Evolutionary conservation across 1,284 basidiomycete species (phyloP), one percentile per base, ranked within the genome.

Genomic region (Pulchroboletus neoregius): DNA sequence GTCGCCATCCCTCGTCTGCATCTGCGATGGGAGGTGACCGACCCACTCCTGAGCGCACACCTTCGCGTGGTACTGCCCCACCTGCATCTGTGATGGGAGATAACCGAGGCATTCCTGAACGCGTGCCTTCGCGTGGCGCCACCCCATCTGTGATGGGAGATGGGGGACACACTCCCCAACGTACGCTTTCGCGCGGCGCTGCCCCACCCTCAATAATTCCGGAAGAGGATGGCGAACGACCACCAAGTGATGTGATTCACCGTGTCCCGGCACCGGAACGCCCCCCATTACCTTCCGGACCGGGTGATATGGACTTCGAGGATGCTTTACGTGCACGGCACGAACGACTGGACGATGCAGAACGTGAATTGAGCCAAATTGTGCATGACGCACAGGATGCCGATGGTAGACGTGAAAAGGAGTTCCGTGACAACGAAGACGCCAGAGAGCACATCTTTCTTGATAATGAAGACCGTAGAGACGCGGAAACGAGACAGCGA

Each of bases 381-480:
- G 67, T 71, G 7, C 68, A 71, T 10, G 70, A 71, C 1, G 73
- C 79, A 0, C 70, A 75, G 36, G 74, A 78, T 38, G 76, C 75
- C 2, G 86, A 89, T 57, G 71, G 76, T 32, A 69, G 67, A 40
- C 75, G 84, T 10, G 84, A 88, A 50, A 62, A 63, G 4, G 76
- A 80, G 30, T 87, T 84, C 67, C 73, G 76, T 12, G 68, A 69
- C 1, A 75, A 78, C 52, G 87, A 89, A 61, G 78, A 81, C 9
- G 79, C 79, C 43, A 71, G 86, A 13, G 72, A 84, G 16, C 74
- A 69, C 5, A 61, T 81, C 3, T 88, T 88, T 63, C 55, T 71
- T 28, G 77, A 83, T 3, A 71, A 71, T 39, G 82, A 88, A 56
- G 71, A 67, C 1, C 70, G 75, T 30, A 71, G 86, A 33, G 76